These are phyloP conservation scores for Microglena sp. DNA, from an alignment of 139 green algal genomes.

Conservation along the genomic window DNA sequence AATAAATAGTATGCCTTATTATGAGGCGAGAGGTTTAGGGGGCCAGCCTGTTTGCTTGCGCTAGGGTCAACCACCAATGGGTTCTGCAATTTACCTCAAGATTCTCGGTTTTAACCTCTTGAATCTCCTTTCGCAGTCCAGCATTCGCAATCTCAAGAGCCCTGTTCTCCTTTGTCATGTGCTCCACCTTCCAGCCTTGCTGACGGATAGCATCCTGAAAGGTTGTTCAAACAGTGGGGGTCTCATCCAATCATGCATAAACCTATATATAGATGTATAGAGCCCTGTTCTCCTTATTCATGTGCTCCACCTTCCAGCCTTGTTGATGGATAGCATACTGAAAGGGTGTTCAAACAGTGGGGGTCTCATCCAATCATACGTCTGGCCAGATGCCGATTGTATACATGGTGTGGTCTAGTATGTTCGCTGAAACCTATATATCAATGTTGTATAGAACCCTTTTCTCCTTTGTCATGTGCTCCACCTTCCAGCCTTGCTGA, in stretches of 20 bases:
- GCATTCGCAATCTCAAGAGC: slow-evolving; percentile 40
- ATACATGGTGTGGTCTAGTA: too few relatives aligned
- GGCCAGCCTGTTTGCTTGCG: not conserved
- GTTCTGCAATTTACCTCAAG: slow-evolving; percentile 33
- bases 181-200: slow-evolving; percentile 54
- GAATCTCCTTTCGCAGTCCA: slow-evolving; percentile 31
- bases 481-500: slow-evolving; percentile 1
- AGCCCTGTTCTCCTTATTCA: not conserved
- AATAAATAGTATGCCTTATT: not conserved
- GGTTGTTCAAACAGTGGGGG: not conserved
- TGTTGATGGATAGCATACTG: not conserved
- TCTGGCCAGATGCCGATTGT: not conserved
- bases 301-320: not conserved
- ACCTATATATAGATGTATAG: not conserved
- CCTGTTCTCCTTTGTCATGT: slow-evolving; percentile 38
- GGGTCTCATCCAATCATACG: not conserved
- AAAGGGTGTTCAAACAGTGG: not conserved
- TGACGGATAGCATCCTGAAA: slow-evolving; percentile 35
- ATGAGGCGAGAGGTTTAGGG: not conserved
- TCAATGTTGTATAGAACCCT: too few relatives aligned
- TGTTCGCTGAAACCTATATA: too few relatives aligned
- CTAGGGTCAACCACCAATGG: not conserved
- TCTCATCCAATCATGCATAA: not conserved
- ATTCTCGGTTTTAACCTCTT: slow-evolving; percentile 46
- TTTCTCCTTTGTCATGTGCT: slow-evolving; percentile 1